Percentiles rank a stretch among this genome's conserved stretches.
Evolutionary conservation across 2,329 filamentous ascomycete species (phyloP).

Genomic region (Colletotrichum falcatum): DNA sequence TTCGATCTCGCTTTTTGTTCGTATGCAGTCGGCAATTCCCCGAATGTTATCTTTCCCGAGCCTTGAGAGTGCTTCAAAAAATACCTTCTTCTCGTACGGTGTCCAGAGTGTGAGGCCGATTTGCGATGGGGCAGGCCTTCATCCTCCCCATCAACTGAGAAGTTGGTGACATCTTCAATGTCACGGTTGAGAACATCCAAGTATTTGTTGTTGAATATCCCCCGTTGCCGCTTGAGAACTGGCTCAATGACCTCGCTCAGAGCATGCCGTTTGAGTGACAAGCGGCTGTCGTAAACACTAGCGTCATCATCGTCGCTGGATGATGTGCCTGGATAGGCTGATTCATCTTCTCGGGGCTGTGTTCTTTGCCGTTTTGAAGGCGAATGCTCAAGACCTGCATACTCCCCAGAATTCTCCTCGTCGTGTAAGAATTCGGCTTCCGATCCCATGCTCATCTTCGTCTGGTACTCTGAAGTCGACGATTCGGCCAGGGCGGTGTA

Average conservation of each 20-base stretch:
- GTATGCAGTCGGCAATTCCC: constrained; percentile 72
- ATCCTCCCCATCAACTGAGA: constrained; percentile 48
- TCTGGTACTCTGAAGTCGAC: constrained; percentile 25
- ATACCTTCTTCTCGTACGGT: constrained; percentile 73
- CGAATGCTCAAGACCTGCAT: neutral
- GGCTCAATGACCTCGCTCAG: constrained; percentile 47
- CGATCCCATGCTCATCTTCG: constrained; percentile 47
- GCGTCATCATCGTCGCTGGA: constrained; percentile 17
- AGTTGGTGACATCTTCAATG: constrained; percentile 64
- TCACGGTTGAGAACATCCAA: constrained; percentile 67
- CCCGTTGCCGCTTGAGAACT: constrained; percentile 59
- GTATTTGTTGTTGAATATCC: constrained; percentile 59
- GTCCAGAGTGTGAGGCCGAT: constrained; percentile 80
- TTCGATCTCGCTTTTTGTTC: constrained; percentile 80
- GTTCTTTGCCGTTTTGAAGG: constrained; percentile 8
- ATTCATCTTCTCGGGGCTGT: neutral
- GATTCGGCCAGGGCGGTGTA: constrained; percentile 24
- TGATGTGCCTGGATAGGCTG: neutral
- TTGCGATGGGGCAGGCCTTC: constrained; percentile 62
- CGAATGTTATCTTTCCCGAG: constrained; percentile 72
- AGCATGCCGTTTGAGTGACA: constrained; percentile 48
- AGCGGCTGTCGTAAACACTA: constrained; percentile 1
- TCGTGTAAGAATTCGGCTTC: constrained; percentile 42
- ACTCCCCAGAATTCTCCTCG: neutral
- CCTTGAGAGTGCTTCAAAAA: constrained; percentile 75